A percentile compares a stretch with the other conserved stretches of the same genome.
These are phyloP conservation scores for Epithemia pelagica DNA, from an alignment of 108 stramenopile species.

Conservation along the genomic window DNA sequence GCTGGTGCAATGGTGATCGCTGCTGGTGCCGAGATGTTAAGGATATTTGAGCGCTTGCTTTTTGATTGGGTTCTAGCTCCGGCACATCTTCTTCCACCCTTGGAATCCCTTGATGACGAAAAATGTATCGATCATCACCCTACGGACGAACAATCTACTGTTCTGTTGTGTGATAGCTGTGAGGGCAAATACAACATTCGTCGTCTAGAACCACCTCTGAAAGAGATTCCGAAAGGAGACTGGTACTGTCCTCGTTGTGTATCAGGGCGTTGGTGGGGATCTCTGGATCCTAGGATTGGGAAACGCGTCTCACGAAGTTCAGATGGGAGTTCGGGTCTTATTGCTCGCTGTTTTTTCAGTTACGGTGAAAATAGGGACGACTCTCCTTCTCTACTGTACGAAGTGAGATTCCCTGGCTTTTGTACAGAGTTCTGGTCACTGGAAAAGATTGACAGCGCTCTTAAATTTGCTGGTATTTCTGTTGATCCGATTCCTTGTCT, in stretches of 20 bases:
- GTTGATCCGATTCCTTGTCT: slow-evolving; percentile 54
- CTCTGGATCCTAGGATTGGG: slow-evolving; percentile 74
- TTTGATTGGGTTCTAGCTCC: slow-evolving; percentile 85
- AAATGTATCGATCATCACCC: slow-evolving; percentile 69
- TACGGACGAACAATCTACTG: slow-evolving; percentile 59
- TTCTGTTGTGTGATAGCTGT: slow-evolving; percentile 82
- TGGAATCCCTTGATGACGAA: slow-evolving; percentile 77
- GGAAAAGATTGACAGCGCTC: slow-evolving; percentile 49
- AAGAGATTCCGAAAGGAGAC: slow-evolving; percentile 72
- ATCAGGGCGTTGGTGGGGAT: slow-evolving; percentile 65
- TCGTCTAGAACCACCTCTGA: slow-evolving; percentile 64
- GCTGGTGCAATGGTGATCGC: slow-evolving; percentile 64
- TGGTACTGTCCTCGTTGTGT: slow-evolving; percentile 86
- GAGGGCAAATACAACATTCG: slow-evolving; percentile 88
- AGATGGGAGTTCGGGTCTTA: background rate
- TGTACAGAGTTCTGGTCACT: slow-evolving; percentile 41
- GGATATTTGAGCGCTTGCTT: slow-evolving; percentile 78
- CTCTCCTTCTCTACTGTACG: slow-evolving; percentile 39
- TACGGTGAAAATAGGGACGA: background rate
- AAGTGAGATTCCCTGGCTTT: slow-evolving; percentile 28
- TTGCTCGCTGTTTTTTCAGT: background rate
- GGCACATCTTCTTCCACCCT: slow-evolving; percentile 31
- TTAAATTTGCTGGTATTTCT: slow-evolving; percentile 32
- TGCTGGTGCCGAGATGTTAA: slow-evolving; percentile 67
- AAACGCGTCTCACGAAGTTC: slow-evolving; percentile 26